Percentiles rank a stretch among this genome's conserved stretches.
phyloP scores from a whole-genome alignment of 164 flowering plant genomes.

The Stephania japonica region DNA sequence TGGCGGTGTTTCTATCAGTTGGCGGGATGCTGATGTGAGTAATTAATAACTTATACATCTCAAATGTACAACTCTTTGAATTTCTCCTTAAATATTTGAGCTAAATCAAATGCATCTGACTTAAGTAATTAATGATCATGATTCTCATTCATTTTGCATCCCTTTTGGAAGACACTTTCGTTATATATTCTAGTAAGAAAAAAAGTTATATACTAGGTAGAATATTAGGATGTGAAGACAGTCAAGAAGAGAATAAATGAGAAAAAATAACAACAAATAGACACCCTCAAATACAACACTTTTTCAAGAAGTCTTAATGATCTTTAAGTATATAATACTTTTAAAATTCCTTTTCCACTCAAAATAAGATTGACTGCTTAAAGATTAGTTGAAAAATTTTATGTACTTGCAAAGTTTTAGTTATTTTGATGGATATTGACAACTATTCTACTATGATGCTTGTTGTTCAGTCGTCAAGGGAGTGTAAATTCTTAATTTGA shows the following conservation, averaged over 20 bases:
- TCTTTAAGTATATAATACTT: no score
- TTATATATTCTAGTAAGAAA: no score
- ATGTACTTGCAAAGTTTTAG: neutral
- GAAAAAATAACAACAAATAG: no score
- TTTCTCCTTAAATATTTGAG: neutral
- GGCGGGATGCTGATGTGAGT: slow-evolving; percentile 94
- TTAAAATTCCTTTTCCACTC: no score
- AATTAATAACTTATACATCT: slow-evolving; percentile 7
- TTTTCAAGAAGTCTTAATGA: no score
- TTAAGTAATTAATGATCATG: neutral
- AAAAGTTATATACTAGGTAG: no score
- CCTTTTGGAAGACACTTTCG: no score
- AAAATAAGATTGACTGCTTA: no score
- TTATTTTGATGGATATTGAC: neutral
- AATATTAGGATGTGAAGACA: no score
- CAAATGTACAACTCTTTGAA: neutral
- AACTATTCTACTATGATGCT: neutral
- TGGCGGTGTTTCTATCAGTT: slow-evolving; percentile 59
- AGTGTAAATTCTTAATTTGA: neutral
- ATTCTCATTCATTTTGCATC: neutral
- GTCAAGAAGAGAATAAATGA: no score
- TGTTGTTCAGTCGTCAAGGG: neutral
- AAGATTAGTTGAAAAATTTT: no score
- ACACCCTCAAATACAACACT: no score
- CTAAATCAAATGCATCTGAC: neutral